Conservation (phyloP, 176 grass and related monocot genomes). For the Poa annua region DNA sequence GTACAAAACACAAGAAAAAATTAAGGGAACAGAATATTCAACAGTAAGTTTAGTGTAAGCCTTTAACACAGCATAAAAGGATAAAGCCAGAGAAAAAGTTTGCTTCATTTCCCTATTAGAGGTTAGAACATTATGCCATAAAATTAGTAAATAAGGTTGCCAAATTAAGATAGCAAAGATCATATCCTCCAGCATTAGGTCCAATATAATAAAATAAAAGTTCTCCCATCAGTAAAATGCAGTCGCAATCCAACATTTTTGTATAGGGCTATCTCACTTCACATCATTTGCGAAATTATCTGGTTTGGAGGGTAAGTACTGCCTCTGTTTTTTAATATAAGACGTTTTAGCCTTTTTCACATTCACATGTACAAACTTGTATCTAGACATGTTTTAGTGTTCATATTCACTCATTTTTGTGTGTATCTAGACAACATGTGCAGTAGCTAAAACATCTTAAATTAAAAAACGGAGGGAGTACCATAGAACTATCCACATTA, state of each 20-base stretch:
- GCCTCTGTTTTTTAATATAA: no score
- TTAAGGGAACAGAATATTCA: neutral
- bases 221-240: neutral
- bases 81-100: conserved; percentile 16
- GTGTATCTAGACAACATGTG: no score
- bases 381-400: no score
- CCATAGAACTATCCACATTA: neutral
- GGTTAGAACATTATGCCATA: neutral
- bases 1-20: neutral
- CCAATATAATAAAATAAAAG: neutral
- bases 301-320: neutral
- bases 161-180: neutral
- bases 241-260: neutral
- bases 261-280: neutral
- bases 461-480: no score
- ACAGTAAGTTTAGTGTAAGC: neutral
- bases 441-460: no score
- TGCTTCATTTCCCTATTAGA: neutral
- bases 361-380: no score
- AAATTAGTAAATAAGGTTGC: neutral
- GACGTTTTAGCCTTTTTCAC: no score
- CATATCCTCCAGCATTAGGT: neutral
- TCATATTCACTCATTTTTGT: no score
- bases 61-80: neutral
- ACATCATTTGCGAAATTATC: neutral